phyloP scores from a whole-genome alignment of 2,329 filamentous ascomycete species.

The Thermomyces lanuginosus region DNA sequence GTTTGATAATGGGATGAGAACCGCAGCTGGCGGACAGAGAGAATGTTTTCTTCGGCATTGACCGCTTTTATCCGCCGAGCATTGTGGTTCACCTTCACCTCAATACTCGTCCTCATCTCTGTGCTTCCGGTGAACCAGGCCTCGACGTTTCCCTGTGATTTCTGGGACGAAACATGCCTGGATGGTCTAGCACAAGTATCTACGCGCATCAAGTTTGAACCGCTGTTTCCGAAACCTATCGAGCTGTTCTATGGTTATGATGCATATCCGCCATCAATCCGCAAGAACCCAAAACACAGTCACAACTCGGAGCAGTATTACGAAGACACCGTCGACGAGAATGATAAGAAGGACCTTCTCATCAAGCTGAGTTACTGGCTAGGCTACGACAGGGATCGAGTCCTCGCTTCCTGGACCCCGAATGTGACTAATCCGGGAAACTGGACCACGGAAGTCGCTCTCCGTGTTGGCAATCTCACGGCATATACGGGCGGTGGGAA shows the following conservation, averaged over 20 bases:
- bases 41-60: no score
- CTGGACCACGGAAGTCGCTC: conserved; percentile 20
- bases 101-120: no score
- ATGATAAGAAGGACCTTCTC: conserved; percentile 10
- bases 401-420: no score
- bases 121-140: no score
- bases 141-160: no score
- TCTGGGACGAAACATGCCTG: conserved; percentile 20
- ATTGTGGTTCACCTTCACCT: no score
- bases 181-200: conserved; percentile 24
- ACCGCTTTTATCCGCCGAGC: no score
- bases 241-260: conserved; percentile 22
- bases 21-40: no score
- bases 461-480: conserved; percentile 22
- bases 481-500: conserved; percentile 18
- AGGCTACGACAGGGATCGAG: conserved; percentile 14
- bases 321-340: no score
- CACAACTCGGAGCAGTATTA: conserved; percentile 14
- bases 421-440: conserved; percentile 17
- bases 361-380: conserved; percentile 24
- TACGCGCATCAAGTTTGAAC: conserved; percentile 17
- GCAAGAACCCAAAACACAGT: background rate
- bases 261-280: conserved; percentile 7
- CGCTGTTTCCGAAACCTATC: conserved; percentile 18
- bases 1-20: no score